Percentiles rank a stretch among this genome's conserved stretches.
Evolutionary conservation across 257 asterid genomes (phyloP).

Genomic region (Rauvolfia tetraphylla): DNA sequence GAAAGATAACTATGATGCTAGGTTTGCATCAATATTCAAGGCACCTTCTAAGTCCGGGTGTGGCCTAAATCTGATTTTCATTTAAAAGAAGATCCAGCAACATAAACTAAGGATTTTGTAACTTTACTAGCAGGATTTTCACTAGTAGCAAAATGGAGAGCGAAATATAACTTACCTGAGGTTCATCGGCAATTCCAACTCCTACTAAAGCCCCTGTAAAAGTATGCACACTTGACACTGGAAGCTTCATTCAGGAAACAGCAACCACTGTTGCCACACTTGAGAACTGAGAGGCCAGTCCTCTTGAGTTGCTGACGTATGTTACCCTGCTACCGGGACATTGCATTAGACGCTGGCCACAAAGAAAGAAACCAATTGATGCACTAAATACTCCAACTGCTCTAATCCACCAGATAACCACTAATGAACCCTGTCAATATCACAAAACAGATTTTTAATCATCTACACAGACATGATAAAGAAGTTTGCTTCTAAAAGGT

Average conservation of each 20-base stretch:
- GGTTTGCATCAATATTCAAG: not conserved
- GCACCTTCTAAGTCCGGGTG: not conserved
- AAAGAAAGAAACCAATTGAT: not conserved
- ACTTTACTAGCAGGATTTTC: not conserved
- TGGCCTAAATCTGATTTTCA: no score
- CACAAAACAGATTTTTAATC: not conserved
- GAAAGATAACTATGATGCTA: not conserved
- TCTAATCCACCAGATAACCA: conserved; percentile 6
- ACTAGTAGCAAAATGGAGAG: not conserved
- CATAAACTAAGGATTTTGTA: not conserved
- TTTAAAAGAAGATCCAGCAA: no score
- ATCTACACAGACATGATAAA: not conserved
- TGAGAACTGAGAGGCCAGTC: conserved; percentile 8
- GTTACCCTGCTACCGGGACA: conserved; percentile 6
- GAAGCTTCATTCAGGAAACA: conserved; percentile 6
- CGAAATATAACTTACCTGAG: not conserved
- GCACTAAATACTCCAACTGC: conserved; percentile 11
- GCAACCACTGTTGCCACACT: not conserved
- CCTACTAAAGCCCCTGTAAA: not conserved
- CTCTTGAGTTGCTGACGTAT: conserved; percentile 1
- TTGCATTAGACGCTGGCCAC: conserved; percentile 1
- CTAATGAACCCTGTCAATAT: not conserved
- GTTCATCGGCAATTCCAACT: conserved; percentile 8
- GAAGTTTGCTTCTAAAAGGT: no score
- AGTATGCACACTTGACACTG: conserved; percentile 9